A percentile compares a stretch with the other conserved stretches of the same genome.
Conservation (phyloP, 192 early-diverging fungal species). For the Helicostylum pulchrum region DNA sequence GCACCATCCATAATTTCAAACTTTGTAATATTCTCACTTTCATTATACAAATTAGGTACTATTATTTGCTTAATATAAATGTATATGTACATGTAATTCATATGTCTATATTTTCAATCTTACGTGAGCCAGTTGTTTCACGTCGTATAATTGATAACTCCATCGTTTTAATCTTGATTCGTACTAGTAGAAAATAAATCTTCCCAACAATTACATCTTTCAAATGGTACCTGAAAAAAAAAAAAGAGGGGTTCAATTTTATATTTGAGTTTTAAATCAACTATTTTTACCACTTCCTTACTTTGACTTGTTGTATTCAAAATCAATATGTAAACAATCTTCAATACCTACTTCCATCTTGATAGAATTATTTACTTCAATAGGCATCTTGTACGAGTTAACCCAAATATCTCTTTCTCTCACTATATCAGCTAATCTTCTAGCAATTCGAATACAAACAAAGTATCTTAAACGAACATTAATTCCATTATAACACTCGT, state of each 20-base stretch:
- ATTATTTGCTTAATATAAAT: too few relatives aligned
- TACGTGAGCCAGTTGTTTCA: conserved; percentile 90
- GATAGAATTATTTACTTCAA: conserved; percentile 90
- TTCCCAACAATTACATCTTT: conserved; percentile 99
- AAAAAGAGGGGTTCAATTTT: too few relatives aligned
- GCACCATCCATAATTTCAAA: conserved; percentile 99
- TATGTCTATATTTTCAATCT: conserved; percentile 10
- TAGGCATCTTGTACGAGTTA: conserved; percentile 92
- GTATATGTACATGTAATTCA: too few relatives aligned
- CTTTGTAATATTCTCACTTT: conserved; percentile 97
- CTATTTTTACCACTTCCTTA: conserved; percentile 54
- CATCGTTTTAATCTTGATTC: conserved; percentile 99
- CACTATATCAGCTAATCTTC: conserved; percentile 84
- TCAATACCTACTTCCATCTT: conserved; percentile 99
- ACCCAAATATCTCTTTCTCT: conserved; percentile 98
- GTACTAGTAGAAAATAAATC: conserved; percentile 97
- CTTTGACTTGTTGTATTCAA: conserved; percentile 99
- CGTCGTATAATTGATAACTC: conserved; percentile 97
- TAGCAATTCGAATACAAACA: conserved; percentile 86
- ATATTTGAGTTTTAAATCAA: neutral
- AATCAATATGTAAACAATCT: conserved; percentile 98
- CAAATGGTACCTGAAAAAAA: conserved; percentile 76
- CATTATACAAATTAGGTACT: conserved; percentile 97
- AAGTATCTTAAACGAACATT: conserved; percentile 98
- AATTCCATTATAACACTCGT: conserved; percentile 96